Base-by-base conservation (phyloP, 2,329 filamentous ascomycete genomes). In the Verticillium klebahnii region DNA sequence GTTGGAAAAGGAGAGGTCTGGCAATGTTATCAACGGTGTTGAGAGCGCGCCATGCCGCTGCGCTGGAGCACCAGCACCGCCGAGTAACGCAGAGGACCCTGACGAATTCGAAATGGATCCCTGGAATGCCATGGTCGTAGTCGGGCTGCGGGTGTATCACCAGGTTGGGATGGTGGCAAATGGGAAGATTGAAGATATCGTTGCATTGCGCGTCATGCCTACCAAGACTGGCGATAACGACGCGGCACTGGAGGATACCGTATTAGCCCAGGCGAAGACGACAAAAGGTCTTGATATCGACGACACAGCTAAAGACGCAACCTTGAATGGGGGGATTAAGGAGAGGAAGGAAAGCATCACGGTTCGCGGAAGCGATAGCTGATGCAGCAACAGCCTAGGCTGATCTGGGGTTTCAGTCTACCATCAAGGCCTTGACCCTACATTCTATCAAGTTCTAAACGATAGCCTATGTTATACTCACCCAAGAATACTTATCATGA, bases 101-200 rank as follows among this genome's bases (percentile, higher is more conserved):
- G 83, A 85, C 65, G 83, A 86, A 61, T 82, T 82, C 57, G 80
- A 84, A 64, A 75, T 78, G 29, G 77, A 82, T 59, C 78, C 80
- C 8, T 85, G 83, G 82, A 84, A 85, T 65, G 82, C 83, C 11
- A 77, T 85, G 40, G 78, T 76, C 6, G 78, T 84, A 12, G 78
- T 85, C 0, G 82, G 83, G 0, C 70, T 85, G 59, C 75, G 81
- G 14, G 78, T 85, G 5, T 85, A 85, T 67, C 80, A 82, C 69
- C 84, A 83, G 67, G 77, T 74, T 0, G 67, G 72, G 12, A 8
- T 19, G 7, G 45, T 12, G 19, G 19, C 3, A n/a, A 8, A 52
- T 12, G n/a, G 11, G 23, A 19, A 52, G 11, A 64, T 65, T 34
- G 68, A 71, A 8, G 69, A 73, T 39, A 71, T 75, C 2, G 72